These are phyloP conservation scores for Talaromyces sp. DNA, from an alignment of 2,329 filamentous ascomycete genomes.

Conservation along the genomic window DNA sequence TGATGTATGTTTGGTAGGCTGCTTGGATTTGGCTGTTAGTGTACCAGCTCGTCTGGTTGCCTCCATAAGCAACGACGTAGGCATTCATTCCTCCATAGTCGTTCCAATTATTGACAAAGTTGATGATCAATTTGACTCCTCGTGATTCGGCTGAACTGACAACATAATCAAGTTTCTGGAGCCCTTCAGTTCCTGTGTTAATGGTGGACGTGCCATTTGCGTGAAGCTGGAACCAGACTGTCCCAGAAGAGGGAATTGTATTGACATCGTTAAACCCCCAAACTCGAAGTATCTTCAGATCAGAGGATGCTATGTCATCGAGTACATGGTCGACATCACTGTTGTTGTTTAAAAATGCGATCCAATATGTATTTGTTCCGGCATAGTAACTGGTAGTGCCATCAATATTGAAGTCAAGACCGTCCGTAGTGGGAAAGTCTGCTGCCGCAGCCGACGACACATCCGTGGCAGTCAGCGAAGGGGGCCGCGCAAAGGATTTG, in stretches of 20 bases:
- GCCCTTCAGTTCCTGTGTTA: conserved; percentile 57
- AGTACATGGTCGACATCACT: conserved; percentile 43
- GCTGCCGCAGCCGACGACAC: not conserved
- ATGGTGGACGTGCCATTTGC: conserved; percentile 41
- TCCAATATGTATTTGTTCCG: conserved; percentile 50
- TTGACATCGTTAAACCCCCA: conserved; percentile 51
- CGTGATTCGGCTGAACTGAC: conserved; percentile 54
- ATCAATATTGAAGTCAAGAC: conserved; percentile 32
- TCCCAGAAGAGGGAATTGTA: conserved; percentile 33
- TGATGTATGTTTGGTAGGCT: conserved; percentile 59
- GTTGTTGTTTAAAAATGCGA: conserved; percentile 45
- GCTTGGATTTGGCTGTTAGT: conserved; percentile 48
- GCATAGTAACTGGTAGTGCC: conserved; percentile 39
- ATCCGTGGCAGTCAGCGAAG: not conserved
- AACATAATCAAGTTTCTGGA: conserved; percentile 60
- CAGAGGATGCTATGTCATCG: conserved; percentile 27
- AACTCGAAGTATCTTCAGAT: conserved; percentile 45
- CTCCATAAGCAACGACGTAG: conserved; percentile 52
- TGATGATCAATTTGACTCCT: conserved; percentile 56
- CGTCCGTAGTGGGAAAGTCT: conserved; percentile 18
- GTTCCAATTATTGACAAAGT: conserved; percentile 60
- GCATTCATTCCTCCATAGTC: conserved; percentile 61
- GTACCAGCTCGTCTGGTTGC: conserved; percentile 51
- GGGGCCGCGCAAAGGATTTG: not conserved
- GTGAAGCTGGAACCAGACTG: conserved; percentile 42